These are phyloP conservation scores for Sesbania bispinosa DNA, from an alignment of 306 rosid genomes.

Conservation along the genomic window DNA sequence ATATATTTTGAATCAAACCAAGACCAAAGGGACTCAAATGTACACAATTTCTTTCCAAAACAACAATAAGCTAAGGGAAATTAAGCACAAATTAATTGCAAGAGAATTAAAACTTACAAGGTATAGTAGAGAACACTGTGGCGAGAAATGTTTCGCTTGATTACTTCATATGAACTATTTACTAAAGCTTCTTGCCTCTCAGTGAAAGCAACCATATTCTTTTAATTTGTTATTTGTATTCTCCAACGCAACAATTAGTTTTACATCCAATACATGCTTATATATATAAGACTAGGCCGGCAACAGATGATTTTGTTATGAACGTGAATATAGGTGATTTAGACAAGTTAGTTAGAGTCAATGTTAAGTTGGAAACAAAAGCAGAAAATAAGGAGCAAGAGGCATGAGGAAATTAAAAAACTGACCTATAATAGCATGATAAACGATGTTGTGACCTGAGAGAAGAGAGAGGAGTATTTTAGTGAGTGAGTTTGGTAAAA, in stretches of 20 bases:
- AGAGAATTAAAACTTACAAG: not conserved
- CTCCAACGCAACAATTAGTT: not conserved
- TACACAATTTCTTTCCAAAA: not conserved
- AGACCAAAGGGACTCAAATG: not conserved
- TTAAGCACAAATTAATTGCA: not conserved
- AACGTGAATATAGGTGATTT: too few relatives aligned
- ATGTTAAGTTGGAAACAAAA: too few relatives aligned
- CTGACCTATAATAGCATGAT: too few relatives aligned
- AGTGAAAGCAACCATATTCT: not conserved
- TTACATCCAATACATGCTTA: not conserved
- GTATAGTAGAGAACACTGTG: conserved; percentile 21
- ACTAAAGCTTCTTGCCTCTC: conserved; percentile 28
- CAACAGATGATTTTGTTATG: too few relatives aligned
- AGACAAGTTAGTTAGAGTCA: too few relatives aligned
- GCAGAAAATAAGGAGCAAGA: too few relatives aligned
- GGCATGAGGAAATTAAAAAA: too few relatives aligned
- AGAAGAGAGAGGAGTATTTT: too few relatives aligned
- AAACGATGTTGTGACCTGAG: too few relatives aligned
- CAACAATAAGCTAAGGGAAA: not conserved
- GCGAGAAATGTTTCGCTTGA: conserved; percentile 4
- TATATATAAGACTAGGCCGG: not conserved
- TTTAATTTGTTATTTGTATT: not conserved
- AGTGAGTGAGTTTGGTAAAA: too few relatives aligned
- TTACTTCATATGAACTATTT: conserved; percentile 2
- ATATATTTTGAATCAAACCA: not conserved